phyloP scores from a whole-genome alignment of 2,329 filamentous ascomycete species.

The Alternaria alternata region DNA sequence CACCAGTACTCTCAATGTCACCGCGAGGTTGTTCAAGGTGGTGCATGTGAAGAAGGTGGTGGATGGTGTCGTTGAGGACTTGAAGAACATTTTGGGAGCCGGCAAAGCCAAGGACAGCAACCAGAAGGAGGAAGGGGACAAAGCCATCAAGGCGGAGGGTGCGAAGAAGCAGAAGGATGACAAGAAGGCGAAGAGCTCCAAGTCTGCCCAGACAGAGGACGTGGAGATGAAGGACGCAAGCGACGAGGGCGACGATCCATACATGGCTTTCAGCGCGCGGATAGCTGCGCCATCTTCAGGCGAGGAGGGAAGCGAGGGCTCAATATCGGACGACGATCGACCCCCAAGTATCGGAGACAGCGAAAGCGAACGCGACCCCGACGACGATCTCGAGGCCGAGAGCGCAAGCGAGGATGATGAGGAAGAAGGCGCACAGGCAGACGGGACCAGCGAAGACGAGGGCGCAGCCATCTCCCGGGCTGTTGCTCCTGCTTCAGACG shows the following conservation, averaged over 20 bases:
- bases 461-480: background rate
- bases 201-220: constrained; percentile 23
- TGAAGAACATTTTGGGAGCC: constrained; percentile 50
- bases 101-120: constrained; percentile 19
- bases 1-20: constrained; percentile 63
- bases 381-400: constrained; percentile 29
- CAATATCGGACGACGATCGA: constrained; percentile 37
- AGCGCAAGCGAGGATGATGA: constrained; percentile 17
- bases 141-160: constrained; percentile 25
- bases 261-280: constrained; percentile 48
- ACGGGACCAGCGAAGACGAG: constrained; percentile 14
- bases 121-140: constrained; percentile 20
- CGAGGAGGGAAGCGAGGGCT: constrained; percentile 42
- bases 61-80: constrained; percentile 54
- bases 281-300: constrained; percentile 52
- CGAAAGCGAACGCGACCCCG: constrained; percentile 32
- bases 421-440: constrained; percentile 11
- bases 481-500: constrained; percentile 26
- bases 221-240: constrained; percentile 32
- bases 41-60: constrained; percentile 65
- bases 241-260: constrained; percentile 45
- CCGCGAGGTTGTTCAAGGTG: constrained; percentile 67
- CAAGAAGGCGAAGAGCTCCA: constrained; percentile 34
- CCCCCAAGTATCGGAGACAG: constrained; percentile 44
- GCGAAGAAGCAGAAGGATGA: constrained; percentile 40